Evolutionary conservation across 352 stramenopile species (phyloP).

Genomic region (Phytophthora constricta): DNA sequence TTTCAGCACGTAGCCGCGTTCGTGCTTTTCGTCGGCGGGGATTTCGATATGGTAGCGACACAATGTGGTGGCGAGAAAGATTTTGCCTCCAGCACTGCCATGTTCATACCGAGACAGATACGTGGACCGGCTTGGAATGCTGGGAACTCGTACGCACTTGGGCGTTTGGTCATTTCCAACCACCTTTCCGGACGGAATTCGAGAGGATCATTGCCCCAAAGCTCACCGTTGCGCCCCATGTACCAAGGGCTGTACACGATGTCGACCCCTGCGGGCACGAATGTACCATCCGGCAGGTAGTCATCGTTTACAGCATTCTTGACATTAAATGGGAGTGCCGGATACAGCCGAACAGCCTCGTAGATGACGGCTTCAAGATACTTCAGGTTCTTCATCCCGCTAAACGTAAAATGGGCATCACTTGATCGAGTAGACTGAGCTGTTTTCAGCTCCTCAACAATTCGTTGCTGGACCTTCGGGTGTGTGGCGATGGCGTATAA

Average conservation of each 20-base stretch:
- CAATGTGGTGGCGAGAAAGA: conserved; percentile 62
- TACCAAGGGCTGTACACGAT: conserved; percentile 78
- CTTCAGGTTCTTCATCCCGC: conserved; percentile 62
- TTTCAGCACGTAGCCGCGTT: conserved; percentile 63
- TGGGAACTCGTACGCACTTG: conserved; percentile 73
- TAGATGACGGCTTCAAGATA: conserved; percentile 77
- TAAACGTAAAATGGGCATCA: conserved; percentile 44
- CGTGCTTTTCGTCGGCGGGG: conserved; percentile 37
- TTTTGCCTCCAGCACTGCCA: conserved; percentile 73
- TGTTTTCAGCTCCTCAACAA: conserved; percentile 55
- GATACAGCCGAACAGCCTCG: conserved; percentile 78
- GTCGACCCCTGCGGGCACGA: conserved; percentile 65
- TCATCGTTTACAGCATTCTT: conserved; percentile 73
- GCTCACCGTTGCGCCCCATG: conserved; percentile 64
- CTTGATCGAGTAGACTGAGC: background rate
- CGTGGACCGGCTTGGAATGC: conserved; percentile 75
- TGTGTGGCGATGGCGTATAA: conserved; percentile 77
- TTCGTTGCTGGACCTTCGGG: conserved; percentile 60
- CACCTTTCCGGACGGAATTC: conserved; percentile 74
- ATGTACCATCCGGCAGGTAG: conserved; percentile 70
- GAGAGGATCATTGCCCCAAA: conserved; percentile 61
- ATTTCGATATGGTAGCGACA: conserved; percentile 56
- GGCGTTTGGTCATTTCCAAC: conserved; percentile 64
- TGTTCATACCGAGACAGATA: conserved; percentile 76
- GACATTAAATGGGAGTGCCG: conserved; percentile 77